Percentiles rank a stretch among this genome's conserved stretches.
phyloP scores from a whole-genome alignment of 1,284 basidiomycete species.

The Pseudozyma thailandica region DNA sequence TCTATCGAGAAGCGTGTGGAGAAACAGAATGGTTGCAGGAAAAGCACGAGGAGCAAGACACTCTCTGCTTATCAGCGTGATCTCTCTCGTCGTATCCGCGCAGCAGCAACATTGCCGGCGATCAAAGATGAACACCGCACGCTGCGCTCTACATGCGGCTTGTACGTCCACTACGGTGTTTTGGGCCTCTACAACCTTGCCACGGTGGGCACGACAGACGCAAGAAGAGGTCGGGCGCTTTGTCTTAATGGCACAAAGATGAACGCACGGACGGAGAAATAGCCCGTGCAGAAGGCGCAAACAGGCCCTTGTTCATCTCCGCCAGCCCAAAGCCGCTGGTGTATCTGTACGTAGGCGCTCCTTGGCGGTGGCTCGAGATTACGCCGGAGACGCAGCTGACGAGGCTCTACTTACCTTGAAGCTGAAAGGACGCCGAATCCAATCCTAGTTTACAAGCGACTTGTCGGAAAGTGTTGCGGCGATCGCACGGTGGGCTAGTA shows the following conservation, averaged over 20 bases:
- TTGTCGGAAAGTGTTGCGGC: neutral
- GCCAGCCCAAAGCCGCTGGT: slow-evolving; percentile 2
- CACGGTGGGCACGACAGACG: neutral
- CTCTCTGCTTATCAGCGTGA: neutral
- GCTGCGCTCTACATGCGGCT: neutral
- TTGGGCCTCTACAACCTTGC: neutral
- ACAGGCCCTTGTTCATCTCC: slow-evolving; percentile 29
- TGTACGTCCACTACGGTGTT: slow-evolving; percentile 5
- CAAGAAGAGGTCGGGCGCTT: neutral
- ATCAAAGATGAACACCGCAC: slow-evolving; percentile 8
- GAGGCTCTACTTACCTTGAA: slow-evolving; percentile 6
- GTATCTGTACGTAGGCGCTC: slow-evolving; percentile 7
- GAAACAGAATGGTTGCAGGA: slow-evolving; percentile 4
- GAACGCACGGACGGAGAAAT: too few species aligned
- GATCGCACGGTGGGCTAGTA: slow-evolving; percentile 21
- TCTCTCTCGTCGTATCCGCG: neutral
- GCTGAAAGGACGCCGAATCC: neutral
- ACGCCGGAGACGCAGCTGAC: neutral
- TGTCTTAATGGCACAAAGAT: too few species aligned
- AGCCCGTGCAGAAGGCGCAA: slow-evolving; percentile 19
- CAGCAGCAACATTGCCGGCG: slow-evolving; percentile 15
- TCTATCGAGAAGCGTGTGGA: neutral
- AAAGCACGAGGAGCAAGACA: slow-evolving; percentile 8
- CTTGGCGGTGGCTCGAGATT: slow-evolving; percentile 4
- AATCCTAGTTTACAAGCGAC: neutral